Conservation (phyloP, 495 filamentous ascomycete species). For the Daldinia decipiens region DNA sequence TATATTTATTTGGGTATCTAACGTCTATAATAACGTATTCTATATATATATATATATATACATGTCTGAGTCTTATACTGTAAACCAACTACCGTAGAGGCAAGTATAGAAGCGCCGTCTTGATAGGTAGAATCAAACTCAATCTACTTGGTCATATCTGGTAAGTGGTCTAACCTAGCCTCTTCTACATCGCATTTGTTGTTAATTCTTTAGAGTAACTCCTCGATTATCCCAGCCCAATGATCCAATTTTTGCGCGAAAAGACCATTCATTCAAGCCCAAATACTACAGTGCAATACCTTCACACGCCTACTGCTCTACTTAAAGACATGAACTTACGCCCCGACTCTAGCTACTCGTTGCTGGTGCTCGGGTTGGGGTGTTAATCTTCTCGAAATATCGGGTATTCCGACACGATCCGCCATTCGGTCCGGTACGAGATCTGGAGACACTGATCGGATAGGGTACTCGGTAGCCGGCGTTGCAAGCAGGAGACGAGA, state of each 20-base stretch:
- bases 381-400: conserved; percentile 55
- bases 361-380: conserved; percentile 55
- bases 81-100: conserved; percentile 1
- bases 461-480: conserved; percentile 60
- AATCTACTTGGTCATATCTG: conserved; percentile 17
- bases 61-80: neutral
- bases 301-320: conserved; percentile 12
- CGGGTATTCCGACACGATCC: conserved; percentile 67
- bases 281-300: conserved; percentile 12
- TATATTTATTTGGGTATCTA: conserved; percentile 40
- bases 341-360: conserved; percentile 44
- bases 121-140: conserved; percentile 12
- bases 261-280: conserved; percentile 12
- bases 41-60: conserved; percentile 3
- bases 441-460: conserved; percentile 63
- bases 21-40: conserved; percentile 15
- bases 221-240: conserved; percentile 17
- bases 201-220: conserved; percentile 14
- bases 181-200: conserved; percentile 10
- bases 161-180: conserved; percentile 17
- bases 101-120: conserved; percentile 10
- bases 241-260: conserved; percentile 14
- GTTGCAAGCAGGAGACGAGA: conserved; percentile 57
- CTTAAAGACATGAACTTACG: conserved; percentile 24
- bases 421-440: conserved; percentile 75